phyloP scores from a whole-genome alignment of 768 basidiomycete genomes.

The Pleurotus cornucopiae region DNA sequence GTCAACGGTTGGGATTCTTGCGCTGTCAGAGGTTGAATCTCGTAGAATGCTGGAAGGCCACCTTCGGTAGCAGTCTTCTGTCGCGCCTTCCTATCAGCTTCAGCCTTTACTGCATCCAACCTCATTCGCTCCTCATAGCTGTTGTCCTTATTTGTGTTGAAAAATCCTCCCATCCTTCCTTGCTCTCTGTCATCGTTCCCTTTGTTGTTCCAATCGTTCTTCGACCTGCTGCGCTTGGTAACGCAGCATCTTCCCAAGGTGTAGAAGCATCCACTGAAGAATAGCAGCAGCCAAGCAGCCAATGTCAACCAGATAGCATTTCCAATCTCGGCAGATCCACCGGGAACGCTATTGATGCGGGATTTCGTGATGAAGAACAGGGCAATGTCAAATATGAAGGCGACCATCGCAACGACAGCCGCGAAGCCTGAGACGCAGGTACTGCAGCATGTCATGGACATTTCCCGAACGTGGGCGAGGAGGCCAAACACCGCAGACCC shows the following conservation, averaged over 20 bases:
- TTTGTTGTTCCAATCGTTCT: constrained; percentile 32
- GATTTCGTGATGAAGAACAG: constrained; percentile 88
- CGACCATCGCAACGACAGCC: constrained; percentile 72
- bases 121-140: constrained; percentile 63
- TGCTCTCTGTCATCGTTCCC: constrained; percentile 16
- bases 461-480: constrained; percentile 82
- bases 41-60: constrained; percentile 66
- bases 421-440: constrained; percentile 80
- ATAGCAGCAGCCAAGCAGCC: constrained; percentile 78
- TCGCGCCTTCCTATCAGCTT: constrained; percentile 76
- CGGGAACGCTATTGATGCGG: constrained; percentile 65
- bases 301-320: constrained; percentile 90
- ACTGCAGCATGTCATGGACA: constrained; percentile 82
- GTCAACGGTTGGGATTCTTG: constrained; percentile 72
- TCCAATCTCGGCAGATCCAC: constrained; percentile 76
- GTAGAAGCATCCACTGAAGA: constrained; percentile 89
- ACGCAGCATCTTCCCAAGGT: constrained; percentile 83
- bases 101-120: constrained; percentile 82
- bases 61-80: constrained; percentile 52
- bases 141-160: constrained; percentile 18
- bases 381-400: constrained; percentile 90
- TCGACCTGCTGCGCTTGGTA: constrained; percentile 36
- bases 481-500: constrained; percentile 77
- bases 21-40: constrained; percentile 1
- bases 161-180: constrained; percentile 9